A percentile compares a stretch with the other conserved stretches of the same genome.
These are phyloP conservation scores for Nyctanthes arbortristis DNA, from an alignment of 257 asterid genomes.

Conservation along the genomic window DNA sequence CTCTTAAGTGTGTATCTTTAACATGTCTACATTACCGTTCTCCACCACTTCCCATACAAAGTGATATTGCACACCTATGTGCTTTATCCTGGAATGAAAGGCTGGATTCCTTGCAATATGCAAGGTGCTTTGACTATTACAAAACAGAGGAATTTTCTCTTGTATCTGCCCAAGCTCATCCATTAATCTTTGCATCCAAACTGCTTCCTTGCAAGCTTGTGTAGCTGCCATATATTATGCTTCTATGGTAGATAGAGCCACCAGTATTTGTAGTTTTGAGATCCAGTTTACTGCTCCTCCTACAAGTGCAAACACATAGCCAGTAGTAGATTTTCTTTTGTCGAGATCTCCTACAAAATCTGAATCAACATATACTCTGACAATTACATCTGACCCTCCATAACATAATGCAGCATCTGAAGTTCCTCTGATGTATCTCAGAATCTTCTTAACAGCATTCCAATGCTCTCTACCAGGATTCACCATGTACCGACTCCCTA, in stretches of 20 bases:
- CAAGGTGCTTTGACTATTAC: conserved; percentile 8
- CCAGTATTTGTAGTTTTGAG: conserved; percentile 1
- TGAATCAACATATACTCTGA: too few species aligned
- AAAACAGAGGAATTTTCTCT: background rate
- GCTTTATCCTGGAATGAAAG: background rate
- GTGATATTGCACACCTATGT: background rate
- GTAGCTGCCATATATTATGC: conserved; percentile 2
- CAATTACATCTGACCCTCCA: too few species aligned
- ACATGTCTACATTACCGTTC: background rate
- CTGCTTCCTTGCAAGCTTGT: background rate
- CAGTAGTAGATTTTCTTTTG: too few species aligned
- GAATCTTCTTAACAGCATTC: too few species aligned
- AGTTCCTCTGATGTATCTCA: too few species aligned
- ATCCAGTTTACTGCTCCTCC: too few species aligned
- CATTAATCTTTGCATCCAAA: too few species aligned
- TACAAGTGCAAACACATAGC: too few species aligned
- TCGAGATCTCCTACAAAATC: too few species aligned
- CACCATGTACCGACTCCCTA: background rate
- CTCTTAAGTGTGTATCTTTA: background rate
- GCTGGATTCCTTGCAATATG: background rate
- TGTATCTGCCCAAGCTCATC: background rate
- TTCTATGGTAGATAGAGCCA: background rate
- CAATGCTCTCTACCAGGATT: conserved; percentile 12
- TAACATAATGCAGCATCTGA: too few species aligned
- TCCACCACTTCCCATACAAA: background rate